A percentile compares a stretch with the other conserved stretches of the same genome.
phyloP scores from a whole-genome alignment of 2,329 filamentous ascomycete species.

The Paramyrothecium roridum region DNA sequence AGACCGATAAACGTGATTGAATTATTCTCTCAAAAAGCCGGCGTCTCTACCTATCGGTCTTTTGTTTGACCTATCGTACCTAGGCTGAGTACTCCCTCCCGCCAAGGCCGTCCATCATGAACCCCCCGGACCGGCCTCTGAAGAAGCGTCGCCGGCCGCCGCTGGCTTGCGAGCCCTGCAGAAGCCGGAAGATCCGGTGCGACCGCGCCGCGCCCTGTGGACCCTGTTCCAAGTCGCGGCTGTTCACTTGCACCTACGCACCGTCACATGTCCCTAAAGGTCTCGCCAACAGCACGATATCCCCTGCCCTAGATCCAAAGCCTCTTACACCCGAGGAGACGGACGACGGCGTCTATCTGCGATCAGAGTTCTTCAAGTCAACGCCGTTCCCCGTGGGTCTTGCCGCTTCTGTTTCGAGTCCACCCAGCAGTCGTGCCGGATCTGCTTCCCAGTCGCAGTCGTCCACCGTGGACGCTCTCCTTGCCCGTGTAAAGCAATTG shows the following conservation, averaged over 20 bases:
- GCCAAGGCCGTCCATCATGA: slow-evolving; percentile 11
- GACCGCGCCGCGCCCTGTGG: slow-evolving; percentile 55
- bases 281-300: slow-evolving; percentile 14
- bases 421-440: slow-evolving; percentile 18
- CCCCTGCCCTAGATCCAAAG: too few species aligned
- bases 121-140: neutral
- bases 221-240: slow-evolving; percentile 38
- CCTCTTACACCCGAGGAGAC: too few species aligned
- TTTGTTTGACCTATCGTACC: neutral
- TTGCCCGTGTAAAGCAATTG: slow-evolving; percentile 36
- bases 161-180: slow-evolving; percentile 54
- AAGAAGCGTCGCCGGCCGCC: slow-evolving; percentile 37
- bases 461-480: slow-evolving; percentile 27
- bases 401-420: slow-evolving; percentile 16
- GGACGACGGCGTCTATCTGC: too few species aligned
- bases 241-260: slow-evolving; percentile 51
- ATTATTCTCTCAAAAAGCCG: neutral
- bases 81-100: neutral
- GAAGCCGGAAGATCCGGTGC: slow-evolving; percentile 59
- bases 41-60: neutral
- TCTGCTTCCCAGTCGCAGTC: slow-evolving; percentile 15
- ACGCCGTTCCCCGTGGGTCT: neutral
- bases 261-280: slow-evolving; percentile 28
- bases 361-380: slow-evolving; percentile 2
- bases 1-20: neutral